Evolutionary conservation across 2,329 filamentous ascomycete genomes (phyloP), one percentile per base, ranked within the genome.

Genomic region (Rutstroemia sp.): DNA sequence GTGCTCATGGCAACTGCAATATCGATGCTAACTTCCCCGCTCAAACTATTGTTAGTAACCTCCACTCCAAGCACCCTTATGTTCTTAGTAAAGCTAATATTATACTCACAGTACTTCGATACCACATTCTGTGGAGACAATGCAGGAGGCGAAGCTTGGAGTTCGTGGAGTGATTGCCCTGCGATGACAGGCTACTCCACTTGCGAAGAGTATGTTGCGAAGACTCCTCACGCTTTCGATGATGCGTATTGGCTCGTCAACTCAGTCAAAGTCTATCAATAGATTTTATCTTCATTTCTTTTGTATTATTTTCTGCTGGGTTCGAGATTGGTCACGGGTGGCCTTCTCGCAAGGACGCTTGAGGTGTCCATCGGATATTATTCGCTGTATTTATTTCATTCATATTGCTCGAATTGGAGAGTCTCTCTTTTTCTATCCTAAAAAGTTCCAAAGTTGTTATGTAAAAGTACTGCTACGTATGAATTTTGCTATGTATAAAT

Each of bases 91-190:
- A 19, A 44, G 48, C 25, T 50, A 17, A 39, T 9, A 50, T 38
- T 38, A 9, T 19, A 17, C 3, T 2, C 5, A 8, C 39, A 64
- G 63, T 64, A 63, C 46, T 86, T 94, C 70, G 83, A 92, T 73
- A 92, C 84, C 1, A 88, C 87, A 9, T 89, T 95, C 71, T 96
- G 92, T 71, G 92, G 92, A 39, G 83, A 87, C 66, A 95, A 89
- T 88, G 91, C 91, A 7, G 89, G 88, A 30, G 70, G 75, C 47
- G 1, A 56, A 37, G 88, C 48, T 12, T 63, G 61, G 64, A 60
- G 58, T 69, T 73, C 52, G 80, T 85, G 60, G 60, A 61, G 58
- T 3, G 66, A 50, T 65, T 70, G 68, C 56, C 77, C 84, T 57
- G 79, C 65, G 85, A 62, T 72, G 10, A 78, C 80, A 23, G 91